phyloP scores from a whole-genome alignment of 495 filamentous ascomycete genomes.

The Halenospora varia region DNA sequence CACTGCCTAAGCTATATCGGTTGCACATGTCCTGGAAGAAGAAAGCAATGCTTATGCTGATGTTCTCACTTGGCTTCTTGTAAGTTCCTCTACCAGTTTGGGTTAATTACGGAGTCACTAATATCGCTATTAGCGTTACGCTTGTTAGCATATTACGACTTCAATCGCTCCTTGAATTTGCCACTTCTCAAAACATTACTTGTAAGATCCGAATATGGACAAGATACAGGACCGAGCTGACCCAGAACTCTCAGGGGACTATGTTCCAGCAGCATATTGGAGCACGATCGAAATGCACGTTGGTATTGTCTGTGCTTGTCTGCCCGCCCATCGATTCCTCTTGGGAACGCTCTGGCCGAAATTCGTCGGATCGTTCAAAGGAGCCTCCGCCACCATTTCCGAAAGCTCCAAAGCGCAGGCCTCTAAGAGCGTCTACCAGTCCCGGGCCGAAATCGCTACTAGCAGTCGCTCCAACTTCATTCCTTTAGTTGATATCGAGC shows the following conservation, averaged over 20 bases:
- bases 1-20: slow-evolving; percentile 37
- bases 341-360: neutral
- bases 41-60: slow-evolving; percentile 42
- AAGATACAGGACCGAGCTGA: neutral
- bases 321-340: slow-evolving; percentile 15
- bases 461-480: too few species aligned
- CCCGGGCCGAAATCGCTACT: too few species aligned
- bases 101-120: neutral
- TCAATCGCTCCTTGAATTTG: slow-evolving; percentile 1
- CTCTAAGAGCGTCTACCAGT: too few species aligned
- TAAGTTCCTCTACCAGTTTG: slow-evolving; percentile 24
- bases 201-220: too few species aligned
- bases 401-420: too few species aligned
- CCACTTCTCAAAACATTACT: neutral
- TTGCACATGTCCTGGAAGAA: slow-evolving; percentile 37
- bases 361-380: too few species aligned
- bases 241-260: neutral
- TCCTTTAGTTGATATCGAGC: too few species aligned
- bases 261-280: slow-evolving; percentile 4
- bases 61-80: slow-evolving; percentile 51
- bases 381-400: too few species aligned
- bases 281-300: slow-evolving; percentile 24
- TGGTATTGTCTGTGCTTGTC: slow-evolving; percentile 24
- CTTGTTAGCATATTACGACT: slow-evolving; percentile 18
- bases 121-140: slow-evolving; percentile 6